Percentiles rank a stretch among this genome's conserved stretches.
phyloP scores from a whole-genome alignment of 2,329 filamentous ascomycete genomes.

The Nakataea oryzae region DNA sequence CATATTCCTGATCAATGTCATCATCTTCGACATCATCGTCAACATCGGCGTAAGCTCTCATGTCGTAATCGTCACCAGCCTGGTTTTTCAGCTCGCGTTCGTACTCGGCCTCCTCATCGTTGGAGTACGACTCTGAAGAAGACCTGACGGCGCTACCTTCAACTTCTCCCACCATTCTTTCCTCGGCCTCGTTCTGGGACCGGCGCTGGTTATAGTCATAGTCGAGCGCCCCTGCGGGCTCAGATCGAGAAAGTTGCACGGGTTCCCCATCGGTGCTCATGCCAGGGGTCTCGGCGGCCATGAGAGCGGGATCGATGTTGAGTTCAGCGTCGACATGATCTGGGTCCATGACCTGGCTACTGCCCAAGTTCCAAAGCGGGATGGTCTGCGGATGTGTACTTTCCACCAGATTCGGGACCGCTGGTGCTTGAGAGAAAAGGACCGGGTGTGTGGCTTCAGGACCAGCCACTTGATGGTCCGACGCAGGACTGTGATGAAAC shows the following conservation, averaged over 20 bases:
- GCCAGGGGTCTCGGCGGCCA: neutral
- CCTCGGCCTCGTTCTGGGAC: conserved; percentile 17
- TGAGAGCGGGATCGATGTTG: conserved; percentile 1
- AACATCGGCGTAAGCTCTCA: conserved; percentile 16
- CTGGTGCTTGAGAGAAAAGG: neutral
- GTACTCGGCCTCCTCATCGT: conserved; percentile 15
- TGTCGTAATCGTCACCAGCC: conserved; percentile 18
- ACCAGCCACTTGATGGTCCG: neutral
- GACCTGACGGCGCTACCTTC: conserved; percentile 8
- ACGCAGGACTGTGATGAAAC: conserved; percentile 12
- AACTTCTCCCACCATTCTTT: conserved; percentile 12
- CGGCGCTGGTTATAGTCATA: conserved; percentile 10
- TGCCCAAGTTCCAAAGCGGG: conserved; percentile 7
- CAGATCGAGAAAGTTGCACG: conserved; percentile 11
- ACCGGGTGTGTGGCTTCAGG: neutral
- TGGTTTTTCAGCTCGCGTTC: conserved; percentile 20
- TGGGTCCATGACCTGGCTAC: conserved; percentile 4
- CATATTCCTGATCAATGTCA: neutral
- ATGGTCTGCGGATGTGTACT: neutral
- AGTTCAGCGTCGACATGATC: conserved; percentile 4
- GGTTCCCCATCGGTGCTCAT: conserved; percentile 9
- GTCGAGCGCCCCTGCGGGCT: neutral
- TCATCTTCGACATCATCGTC: conserved; percentile 16
- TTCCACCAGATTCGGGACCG: neutral
- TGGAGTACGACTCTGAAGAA: conserved; percentile 6